Conservation (phyloP, 2,329 filamentous ascomycete species). For the Chaetomium olivaceum region DNA sequence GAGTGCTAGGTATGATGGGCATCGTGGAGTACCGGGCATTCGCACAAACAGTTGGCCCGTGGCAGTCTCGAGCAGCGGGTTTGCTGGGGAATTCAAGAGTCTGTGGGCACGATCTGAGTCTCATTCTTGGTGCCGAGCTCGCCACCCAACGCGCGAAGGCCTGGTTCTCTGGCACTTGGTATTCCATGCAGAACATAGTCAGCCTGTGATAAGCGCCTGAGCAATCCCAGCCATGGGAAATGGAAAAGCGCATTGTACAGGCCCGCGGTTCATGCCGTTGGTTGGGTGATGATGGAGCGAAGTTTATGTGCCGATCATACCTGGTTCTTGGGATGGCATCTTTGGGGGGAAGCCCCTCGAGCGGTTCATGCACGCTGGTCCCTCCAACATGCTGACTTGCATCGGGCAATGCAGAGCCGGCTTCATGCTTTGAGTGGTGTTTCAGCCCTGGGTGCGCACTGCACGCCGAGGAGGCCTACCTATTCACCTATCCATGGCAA, state of each 20-base stretch:
- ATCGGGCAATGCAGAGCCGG: slow-evolving; percentile 10
- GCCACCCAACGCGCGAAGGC: background rate
- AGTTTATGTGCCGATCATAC: slow-evolving; percentile 13
- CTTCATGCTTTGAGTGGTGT: slow-evolving; percentile 4
- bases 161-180: background rate
- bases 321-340: background rate
- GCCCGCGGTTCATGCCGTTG: background rate
- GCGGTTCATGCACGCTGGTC: background rate
- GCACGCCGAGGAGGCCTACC: background rate
- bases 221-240: background rate
- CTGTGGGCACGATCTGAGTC: background rate
- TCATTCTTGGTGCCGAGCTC: background rate
- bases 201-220: background rate
- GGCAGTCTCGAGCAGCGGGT: background rate
- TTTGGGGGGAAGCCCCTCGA: background rate
- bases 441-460: slow-evolving; percentile 2
- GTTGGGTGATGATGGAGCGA: background rate
- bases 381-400: background rate
- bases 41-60: background rate
- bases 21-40: background rate
- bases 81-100: background rate
- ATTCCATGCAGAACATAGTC: background rate
- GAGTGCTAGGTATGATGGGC: background rate
- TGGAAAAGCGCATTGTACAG: background rate
- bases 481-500: background rate